Base-by-base conservation (phyloP, 177 flowering plant genomes). In the Vitis hybrid region DNA sequence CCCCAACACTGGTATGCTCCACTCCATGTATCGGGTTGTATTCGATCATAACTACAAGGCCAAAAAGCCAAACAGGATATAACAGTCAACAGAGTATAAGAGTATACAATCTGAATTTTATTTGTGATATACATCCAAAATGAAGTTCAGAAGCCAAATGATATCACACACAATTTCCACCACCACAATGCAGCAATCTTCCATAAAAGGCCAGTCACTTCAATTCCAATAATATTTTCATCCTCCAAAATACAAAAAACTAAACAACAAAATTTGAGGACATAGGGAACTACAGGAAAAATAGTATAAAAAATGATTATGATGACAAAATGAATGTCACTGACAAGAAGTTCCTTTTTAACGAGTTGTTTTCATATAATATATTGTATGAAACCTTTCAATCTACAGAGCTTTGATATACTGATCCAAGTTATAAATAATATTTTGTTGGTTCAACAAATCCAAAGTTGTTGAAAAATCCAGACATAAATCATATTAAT, bases 1-100 rank as follows among this genome's bases (percentile, higher is more conserved):
- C 99, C 99, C 99, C 99, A 96, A 73, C 97, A 93, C 54, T 73
- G 87, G 71, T 88, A 92, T 65, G 99, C 99, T 76, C 99, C 99
- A 82, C 93, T 89, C 99, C 99, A 96, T 53, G 91, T 93, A 74
- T 92, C 82, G 20, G 98, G 99, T 81, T 90, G 92, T 68, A 96
- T 84, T 1, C 98, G 94, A 70, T 96, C 97, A 82, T 96, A 96
- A 76, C 99, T 96, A 74, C 69, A 82, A 22, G 66, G 15, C 8
- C 22, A 49, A 12, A 49, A 54, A 20, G 26, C 1, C 10, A 26
- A 59, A 7, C 31, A 63, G n/a, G 12, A 50, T 18, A 45, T 20
- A 26, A 29, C 5, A 14, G 34, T 14, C 14, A 16, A 13, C 26
- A 58, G 4, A 19, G 20, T 13, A 58, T 20, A 58, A 10, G 11